Conservation (phyloP, 345 rosid genomes). For the Carallia brachiata region DNA sequence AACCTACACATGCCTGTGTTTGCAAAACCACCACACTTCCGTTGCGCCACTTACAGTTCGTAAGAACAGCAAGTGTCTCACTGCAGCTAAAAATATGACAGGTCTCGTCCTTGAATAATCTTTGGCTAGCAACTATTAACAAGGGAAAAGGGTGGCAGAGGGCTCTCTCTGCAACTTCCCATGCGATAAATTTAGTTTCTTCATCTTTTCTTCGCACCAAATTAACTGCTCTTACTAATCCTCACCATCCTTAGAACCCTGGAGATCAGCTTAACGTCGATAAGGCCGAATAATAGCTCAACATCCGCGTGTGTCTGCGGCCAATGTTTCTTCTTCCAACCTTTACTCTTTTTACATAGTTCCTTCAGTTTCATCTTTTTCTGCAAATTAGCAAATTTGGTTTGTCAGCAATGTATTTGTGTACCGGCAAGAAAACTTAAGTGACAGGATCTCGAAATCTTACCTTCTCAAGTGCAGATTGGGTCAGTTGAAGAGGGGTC, state of each 20-base stretch:
- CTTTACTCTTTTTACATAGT: conserved; percentile 59
- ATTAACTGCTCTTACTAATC: conserved; percentile 69
- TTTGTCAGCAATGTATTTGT: too few relatives aligned
- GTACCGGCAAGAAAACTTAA: not conserved
- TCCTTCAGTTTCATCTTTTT: conserved; percentile 71
- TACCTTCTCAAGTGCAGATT: conserved; percentile 74
- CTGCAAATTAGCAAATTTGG: conserved; percentile 35
- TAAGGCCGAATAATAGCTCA: conserved; percentile 60
- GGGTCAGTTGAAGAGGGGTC: conserved; percentile 71
- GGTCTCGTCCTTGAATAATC: not conserved
- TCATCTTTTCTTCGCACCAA: conserved; percentile 98
- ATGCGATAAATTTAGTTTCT: conserved; percentile 54
- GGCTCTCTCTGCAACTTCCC: conserved; percentile 79
- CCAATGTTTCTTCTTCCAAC: conserved; percentile 81
- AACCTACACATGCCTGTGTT: too few relatives aligned
- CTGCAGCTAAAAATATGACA: conserved; percentile 4
- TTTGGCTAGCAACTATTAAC: conserved; percentile 20
- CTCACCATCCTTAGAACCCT: conserved; percentile 71
- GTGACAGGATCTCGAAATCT: not conserved
- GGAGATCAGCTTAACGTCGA: conserved; percentile 60
- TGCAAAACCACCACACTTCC: not conserved
- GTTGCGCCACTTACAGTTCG: not conserved
- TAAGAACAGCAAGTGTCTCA: not conserved
- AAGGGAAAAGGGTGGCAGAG: conserved; percentile 79
- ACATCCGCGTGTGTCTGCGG: conserved; percentile 63